Evolutionary conservation across 78 protist species (phyloP).

Genomic region (Pelomyxa schiedti): DNA sequence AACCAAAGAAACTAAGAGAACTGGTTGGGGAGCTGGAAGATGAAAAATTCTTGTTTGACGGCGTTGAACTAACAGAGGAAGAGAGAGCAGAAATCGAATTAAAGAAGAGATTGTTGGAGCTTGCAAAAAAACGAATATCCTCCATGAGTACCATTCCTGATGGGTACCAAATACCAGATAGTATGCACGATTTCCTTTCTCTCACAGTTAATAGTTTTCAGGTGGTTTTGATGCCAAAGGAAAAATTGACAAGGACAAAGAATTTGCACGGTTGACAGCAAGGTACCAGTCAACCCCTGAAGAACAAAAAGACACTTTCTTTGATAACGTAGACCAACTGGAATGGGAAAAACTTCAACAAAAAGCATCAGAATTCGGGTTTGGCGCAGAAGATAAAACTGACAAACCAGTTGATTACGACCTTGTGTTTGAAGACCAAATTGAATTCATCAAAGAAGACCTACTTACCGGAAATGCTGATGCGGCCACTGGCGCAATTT

Average conservation of each 20-base stretch:
- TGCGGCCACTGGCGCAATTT: background rate
- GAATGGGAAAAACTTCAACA: conserved; percentile 55
- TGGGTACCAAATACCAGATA: background rate
- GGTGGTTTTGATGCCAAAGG: conserved; percentile 7
- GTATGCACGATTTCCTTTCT: background rate
- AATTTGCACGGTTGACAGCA: background rate
- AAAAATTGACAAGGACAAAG: background rate
- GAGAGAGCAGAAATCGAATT: conserved; percentile 49
- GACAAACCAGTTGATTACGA: conserved; percentile 22
- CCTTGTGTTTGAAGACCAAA: conserved; percentile 64
- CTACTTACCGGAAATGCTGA: conserved; percentile 17
- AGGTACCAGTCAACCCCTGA: conserved; percentile 12
- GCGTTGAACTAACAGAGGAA: conserved; percentile 30
- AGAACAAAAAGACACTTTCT: no score
- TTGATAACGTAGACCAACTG: conserved; percentile 25
- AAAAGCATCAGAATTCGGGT: conserved; percentile 5
- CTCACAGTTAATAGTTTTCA: background rate
- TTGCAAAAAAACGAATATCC: conserved; percentile 48
- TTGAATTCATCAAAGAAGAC: conserved; percentile 48
- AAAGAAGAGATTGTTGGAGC: conserved; percentile 37
- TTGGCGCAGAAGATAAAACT: conserved; percentile 16
- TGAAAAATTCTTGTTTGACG: conserved; percentile 54
- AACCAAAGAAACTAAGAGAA: conserved; percentile 31
- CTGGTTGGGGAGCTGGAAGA: conserved; percentile 27
- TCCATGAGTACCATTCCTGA: no score